Conservation (phyloP, 306 rosid species). For the Ammopiptanthus mongolicus region DNA sequence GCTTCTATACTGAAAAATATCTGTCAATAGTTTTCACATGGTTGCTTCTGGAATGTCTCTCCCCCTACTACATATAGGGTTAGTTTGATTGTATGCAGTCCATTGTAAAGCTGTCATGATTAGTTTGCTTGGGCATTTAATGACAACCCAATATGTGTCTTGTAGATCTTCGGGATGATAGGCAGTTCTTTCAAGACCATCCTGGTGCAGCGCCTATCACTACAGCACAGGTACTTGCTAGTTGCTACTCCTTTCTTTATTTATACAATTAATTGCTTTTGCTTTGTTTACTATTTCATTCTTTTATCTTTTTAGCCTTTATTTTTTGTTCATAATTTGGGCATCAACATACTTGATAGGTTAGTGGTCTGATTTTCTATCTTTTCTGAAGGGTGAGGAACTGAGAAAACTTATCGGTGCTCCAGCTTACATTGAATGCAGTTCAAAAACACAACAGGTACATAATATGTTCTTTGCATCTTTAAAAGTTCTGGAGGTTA, state of each 20-base stretch:
- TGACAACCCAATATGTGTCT: slow-evolving; percentile 28
- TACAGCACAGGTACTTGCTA: slow-evolving; percentile 67
- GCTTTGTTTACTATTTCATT: neutral
- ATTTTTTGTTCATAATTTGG: neutral
- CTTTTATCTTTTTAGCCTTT: neutral
- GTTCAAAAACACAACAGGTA: slow-evolving; percentile 98
- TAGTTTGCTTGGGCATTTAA: slow-evolving; percentile 20
- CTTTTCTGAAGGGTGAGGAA: slow-evolving; percentile 76
- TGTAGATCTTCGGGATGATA: slow-evolving; percentile 93
- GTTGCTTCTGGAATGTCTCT: slow-evolving; percentile 9
- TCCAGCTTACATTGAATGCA: slow-evolving; percentile 82
- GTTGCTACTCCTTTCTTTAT: neutral
- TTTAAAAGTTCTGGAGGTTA: neutral
- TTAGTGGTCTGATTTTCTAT: slow-evolving; percentile 17
- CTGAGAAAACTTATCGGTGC: slow-evolving; percentile 82
- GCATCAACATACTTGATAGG: slow-evolving; percentile 11
- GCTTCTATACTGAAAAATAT: neutral
- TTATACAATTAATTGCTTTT: neutral
- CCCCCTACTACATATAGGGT: neutral
- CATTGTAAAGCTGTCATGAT: neutral
- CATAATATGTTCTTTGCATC: slow-evolving; percentile 19
- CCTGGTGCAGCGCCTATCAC: slow-evolving; percentile 88
- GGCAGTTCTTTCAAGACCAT: slow-evolving; percentile 74
- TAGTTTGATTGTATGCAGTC: neutral
- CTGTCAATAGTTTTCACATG: neutral